Conservation (phyloP, 805 yeast species). For the Pichia deserticola region DNA sequence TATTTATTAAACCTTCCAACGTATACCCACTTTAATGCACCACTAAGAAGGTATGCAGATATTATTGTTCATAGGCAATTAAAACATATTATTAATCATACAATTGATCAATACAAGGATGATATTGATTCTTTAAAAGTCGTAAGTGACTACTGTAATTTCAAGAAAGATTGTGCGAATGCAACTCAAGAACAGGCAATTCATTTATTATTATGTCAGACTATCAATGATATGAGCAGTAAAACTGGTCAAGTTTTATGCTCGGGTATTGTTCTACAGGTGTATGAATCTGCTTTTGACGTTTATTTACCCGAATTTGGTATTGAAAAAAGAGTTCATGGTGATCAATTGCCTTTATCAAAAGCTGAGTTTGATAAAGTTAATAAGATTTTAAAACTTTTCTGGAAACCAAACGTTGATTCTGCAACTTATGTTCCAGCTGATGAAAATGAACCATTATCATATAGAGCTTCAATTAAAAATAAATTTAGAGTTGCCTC, state of each 20-base stretch:
- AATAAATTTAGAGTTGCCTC: slow-evolving; percentile 70
- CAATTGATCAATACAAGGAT: slow-evolving; percentile 35
- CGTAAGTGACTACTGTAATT: slow-evolving; percentile 87
- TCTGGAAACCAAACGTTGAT: slow-evolving; percentile 91
- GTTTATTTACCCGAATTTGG: slow-evolving; percentile 90
- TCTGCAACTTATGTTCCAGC: slow-evolving; percentile 85
- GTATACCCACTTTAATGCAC: slow-evolving; percentile 91
- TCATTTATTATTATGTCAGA: slow-evolving; percentile 77
- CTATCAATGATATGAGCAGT: slow-evolving; percentile 65
- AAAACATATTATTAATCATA: slow-evolving; percentile 48
- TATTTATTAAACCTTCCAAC: slow-evolving; percentile 76
- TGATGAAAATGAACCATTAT: slow-evolving; percentile 75
- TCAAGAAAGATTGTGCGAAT: slow-evolving; percentile 90
- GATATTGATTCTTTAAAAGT: slow-evolving; percentile 69
- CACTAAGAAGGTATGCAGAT: slow-evolving; percentile 88
- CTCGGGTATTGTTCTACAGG: slow-evolving; percentile 83
- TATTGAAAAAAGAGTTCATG: slow-evolving; percentile 92
- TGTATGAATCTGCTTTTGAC: slow-evolving; percentile 93
- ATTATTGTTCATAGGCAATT: slow-evolving; percentile 88
- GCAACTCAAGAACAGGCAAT: slow-evolving; percentile 93
- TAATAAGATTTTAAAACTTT: slow-evolving; percentile 64
- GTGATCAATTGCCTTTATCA: slow-evolving; percentile 87
- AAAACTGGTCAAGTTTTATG: slow-evolving; percentile 75
- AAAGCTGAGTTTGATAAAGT: slow-evolving; percentile 86
- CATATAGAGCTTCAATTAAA: slow-evolving; percentile 71